phyloP scores from a whole-genome alignment of 2,329 filamentous ascomycete genomes.

The Aspergillus sp. region DNA sequence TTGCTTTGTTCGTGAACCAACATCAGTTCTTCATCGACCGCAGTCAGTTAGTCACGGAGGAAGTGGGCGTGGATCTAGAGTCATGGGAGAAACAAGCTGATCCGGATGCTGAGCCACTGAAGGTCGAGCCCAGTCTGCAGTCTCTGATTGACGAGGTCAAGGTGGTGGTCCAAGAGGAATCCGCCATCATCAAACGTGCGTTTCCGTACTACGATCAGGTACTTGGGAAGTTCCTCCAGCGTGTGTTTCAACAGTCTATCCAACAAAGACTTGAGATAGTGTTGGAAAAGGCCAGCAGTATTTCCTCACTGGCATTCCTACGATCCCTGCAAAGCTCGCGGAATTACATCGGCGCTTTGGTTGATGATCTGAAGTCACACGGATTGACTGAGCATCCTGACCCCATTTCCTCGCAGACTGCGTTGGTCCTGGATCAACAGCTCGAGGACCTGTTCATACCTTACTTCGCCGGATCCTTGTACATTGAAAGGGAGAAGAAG shows the following conservation, averaged over 20 bases:
- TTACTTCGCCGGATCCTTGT: slow-evolving; percentile 57
- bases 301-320: slow-evolving; percentile 86
- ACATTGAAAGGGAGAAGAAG: slow-evolving; percentile 57
- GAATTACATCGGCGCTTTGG: slow-evolving; percentile 74
- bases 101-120: slow-evolving; percentile 83
- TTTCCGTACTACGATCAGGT: slow-evolving; percentile 97
- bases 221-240: slow-evolving; percentile 82
- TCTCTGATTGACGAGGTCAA: slow-evolving; percentile 89
- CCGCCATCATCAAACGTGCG: slow-evolving; percentile 88
- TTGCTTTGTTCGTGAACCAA: slow-evolving; percentile 94
- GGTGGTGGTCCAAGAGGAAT: slow-evolving; percentile 93
- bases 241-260: slow-evolving; percentile 95
- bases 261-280: slow-evolving; percentile 95
- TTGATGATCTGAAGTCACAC: slow-evolving; percentile 90
- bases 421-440: slow-evolving; percentile 60
- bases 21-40: slow-evolving; percentile 99
- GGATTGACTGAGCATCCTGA: slow-evolving; percentile 94
- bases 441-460: slow-evolving; percentile 59
- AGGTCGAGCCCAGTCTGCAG: slow-evolving; percentile 85
- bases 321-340: slow-evolving; percentile 84
- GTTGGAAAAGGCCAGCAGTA: slow-evolving; percentile 81
- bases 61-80: slow-evolving; percentile 54
- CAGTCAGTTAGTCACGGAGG: slow-evolving; percentile 82
- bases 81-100: slow-evolving; percentile 90
- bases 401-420: slow-evolving; percentile 75